Percentiles rank a stretch among this genome's conserved stretches.
Conservation (phyloP, 2,329 filamentous ascomycete genomes). For the Neodidymelliopsis sp. region DNA sequence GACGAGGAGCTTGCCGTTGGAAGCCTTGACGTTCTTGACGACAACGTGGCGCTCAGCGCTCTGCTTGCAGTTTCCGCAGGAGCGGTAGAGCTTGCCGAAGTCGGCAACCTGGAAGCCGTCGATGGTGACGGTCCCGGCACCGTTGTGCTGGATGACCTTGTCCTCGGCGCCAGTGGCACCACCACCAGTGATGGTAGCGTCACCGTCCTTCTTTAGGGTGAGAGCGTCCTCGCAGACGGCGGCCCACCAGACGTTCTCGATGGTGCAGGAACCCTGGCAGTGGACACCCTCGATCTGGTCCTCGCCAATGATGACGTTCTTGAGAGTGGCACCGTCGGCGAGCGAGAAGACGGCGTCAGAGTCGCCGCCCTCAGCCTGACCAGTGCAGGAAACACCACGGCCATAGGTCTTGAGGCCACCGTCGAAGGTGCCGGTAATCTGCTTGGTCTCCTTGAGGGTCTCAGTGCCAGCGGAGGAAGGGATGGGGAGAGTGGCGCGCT, state of each 20-base stretch:
- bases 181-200: constrained; percentile 49
- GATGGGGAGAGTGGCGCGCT: constrained; percentile 32
- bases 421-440: constrained; percentile 30
- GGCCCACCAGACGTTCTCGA: constrained; percentile 54
- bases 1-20: constrained; percentile 51
- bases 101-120: constrained; percentile 38
- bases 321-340: constrained; percentile 57
- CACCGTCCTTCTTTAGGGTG: constrained; percentile 40
- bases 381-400: constrained; percentile 45
- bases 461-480: constrained; percentile 31
- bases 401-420: constrained; percentile 35
- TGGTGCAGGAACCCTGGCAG: constrained; percentile 54
- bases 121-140: constrained; percentile 46
- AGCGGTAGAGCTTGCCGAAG: constrained; percentile 52
- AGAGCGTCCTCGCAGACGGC: constrained; percentile 49
- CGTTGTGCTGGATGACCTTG: constrained; percentile 53
- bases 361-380: constrained; percentile 53
- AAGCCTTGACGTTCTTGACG: constrained; percentile 52
- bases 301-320: constrained; percentile 62
- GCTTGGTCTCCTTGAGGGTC: constrained; percentile 25
- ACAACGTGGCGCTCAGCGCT: constrained; percentile 51
- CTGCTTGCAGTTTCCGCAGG: constrained; percentile 57
- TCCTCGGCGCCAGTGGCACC: constrained; percentile 46
- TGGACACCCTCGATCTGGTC: constrained; percentile 51
- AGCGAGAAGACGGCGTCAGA: constrained; percentile 61